Conservation (phyloP, 2,329 filamentous ascomycete genomes). For the Fusarium anthophilum region DNA sequence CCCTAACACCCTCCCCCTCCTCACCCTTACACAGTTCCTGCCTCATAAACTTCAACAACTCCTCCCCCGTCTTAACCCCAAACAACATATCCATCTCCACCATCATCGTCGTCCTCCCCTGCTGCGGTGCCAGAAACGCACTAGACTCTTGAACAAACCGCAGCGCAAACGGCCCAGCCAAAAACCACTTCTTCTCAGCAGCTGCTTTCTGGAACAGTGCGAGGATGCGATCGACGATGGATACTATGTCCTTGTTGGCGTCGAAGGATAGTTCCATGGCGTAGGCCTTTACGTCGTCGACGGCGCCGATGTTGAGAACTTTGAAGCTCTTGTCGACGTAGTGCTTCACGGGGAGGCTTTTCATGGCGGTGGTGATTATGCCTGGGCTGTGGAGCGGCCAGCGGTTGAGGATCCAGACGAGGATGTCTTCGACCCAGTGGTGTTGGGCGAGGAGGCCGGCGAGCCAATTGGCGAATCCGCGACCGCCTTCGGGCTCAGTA, state of each 20-base stretch:
- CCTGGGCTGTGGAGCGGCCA: not conserved
- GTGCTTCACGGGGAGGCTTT: not conserved
- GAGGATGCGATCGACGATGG: not conserved
- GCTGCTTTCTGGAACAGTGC: not conserved
- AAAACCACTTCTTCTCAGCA: not conserved
- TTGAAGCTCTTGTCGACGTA: slow-evolving; percentile 1
- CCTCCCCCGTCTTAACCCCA: not conserved
- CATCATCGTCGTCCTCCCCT: slow-evolving; percentile 4
- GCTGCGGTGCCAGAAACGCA: not conserved
- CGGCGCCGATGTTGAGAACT: not conserved
- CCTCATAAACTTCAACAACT: not conserved
- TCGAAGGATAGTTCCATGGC: not conserved
- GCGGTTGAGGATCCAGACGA: not conserved
- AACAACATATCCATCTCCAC: slow-evolving; percentile 4
- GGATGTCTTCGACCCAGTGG: not conserved
- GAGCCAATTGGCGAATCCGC: not conserved
- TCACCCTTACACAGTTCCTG: not conserved
- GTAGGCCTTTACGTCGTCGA: not conserved
- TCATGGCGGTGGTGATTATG: not conserved
- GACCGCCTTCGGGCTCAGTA: not conserved
- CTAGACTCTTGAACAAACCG: not conserved
- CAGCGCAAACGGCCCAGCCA: not conserved
- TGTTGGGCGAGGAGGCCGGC: not conserved
- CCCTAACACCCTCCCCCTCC: not conserved
- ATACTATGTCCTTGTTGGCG: not conserved